phyloP scores from a whole-genome alignment of 768 basidiomycete species.

The Imleria badia region DNA sequence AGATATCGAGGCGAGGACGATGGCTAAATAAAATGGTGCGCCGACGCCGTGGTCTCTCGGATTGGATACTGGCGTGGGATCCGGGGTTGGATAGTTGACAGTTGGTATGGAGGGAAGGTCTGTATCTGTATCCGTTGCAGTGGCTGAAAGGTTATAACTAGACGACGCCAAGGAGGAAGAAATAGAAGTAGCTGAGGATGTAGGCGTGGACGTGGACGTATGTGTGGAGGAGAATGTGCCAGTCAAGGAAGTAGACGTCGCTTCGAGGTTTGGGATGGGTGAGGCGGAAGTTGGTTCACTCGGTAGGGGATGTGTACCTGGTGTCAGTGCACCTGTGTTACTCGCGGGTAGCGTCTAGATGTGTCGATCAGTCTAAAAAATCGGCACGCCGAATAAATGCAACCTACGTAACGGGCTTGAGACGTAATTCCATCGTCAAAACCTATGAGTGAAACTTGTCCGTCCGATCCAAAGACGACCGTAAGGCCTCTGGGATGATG shows the following conservation, averaged over 20 bases:
- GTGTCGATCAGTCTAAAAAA: background rate
- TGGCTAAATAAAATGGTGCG: conserved; percentile 49
- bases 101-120: conserved; percentile 25
- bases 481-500: conserved; percentile 22
- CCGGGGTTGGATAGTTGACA: conserved; percentile 22
- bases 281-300: conserved; percentile 4
- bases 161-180: conserved; percentile 7
- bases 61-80: conserved; percentile 19
- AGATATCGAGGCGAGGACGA: conserved; percentile 48
- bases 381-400: background rate
- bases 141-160: conserved; percentile 1
- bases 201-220: background rate
- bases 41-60: conserved; percentile 25
- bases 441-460: conserved; percentile 29
- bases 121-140: conserved; percentile 18
- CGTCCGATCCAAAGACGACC: conserved; percentile 28
- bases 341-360: conserved; percentile 9
- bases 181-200: background rate
- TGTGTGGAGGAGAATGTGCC: background rate
- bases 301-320: conserved; percentile 1
- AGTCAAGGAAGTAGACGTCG: conserved; percentile 11
- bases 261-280: conserved; percentile 19
- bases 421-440: conserved; percentile 6
- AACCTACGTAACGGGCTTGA: conserved; percentile 5
- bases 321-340: background rate